Evolutionary conservation across 2,329 filamentous ascomycete genomes (phyloP), one percentile per base, ranked within the genome.

Genomic region (Exserohilum turcica): DNA sequence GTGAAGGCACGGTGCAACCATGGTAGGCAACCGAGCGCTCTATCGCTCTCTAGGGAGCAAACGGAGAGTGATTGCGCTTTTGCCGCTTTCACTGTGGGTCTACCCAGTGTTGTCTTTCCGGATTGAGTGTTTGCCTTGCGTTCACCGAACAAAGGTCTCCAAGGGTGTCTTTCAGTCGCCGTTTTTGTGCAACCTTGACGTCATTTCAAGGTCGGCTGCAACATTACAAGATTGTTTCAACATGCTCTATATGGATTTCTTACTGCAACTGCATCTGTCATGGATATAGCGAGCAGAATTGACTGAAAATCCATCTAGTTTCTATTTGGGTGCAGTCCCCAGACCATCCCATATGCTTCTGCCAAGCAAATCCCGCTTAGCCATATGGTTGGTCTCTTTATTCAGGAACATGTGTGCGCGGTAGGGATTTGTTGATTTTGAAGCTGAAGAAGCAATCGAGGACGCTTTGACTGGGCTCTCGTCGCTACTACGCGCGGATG

Each of bases 351-450:
- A 46, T 19, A 37, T 37, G 19, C 33, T 37, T 12, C 9, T 6
- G 6, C 33, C 32, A 2, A 12, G 4, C 2, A 12, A 29, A 5
- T 15, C 12, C n/a, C 21, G 21, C 24, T 13, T 18, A 6, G n/a
- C 10, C 18, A 5, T 10, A 16, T 16, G 5, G 5, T 15, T 18
- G 5, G 12, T n/a, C 10, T 38, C 38, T n/a, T 12, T 43, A 15
- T 5, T 27, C 2, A 32, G 28, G 9, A 12, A 3, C 44, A 53
- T 39, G 5, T 48, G 28, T 16, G 28, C 31, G 9, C 44, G 38
- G 16, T 18, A 53, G 7, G 44, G 50, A 19, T 53, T 53, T 0
- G 44, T 43, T 5, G 50, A 48, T 33, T 37, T 53, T 10, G 50
- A 52, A 18, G 15, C 12, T 8, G 18, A 21, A 12, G 50, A 53